Evolutionary conservation across 1,284 basidiomycete species (phyloP).

Genomic region (Coniferiporia sulphurascens): DNA sequence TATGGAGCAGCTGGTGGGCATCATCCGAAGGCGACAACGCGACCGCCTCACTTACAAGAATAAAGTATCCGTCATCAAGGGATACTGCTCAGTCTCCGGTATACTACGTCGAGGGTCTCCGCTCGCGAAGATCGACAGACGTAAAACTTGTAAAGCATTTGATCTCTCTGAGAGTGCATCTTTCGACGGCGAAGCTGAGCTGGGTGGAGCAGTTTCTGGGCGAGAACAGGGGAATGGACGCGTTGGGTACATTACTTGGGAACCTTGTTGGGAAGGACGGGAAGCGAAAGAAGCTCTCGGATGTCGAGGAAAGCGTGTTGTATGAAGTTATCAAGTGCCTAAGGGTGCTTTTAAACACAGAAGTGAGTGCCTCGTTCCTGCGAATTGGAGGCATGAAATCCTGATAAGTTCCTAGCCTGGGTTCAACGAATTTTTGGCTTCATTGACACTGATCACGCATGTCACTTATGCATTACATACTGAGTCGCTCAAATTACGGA

Average conservation of each 20-base stretch:
- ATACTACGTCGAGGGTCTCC: slow-evolving; percentile 59
- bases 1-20: slow-evolving; percentile 72
- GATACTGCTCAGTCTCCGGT: slow-evolving; percentile 45
- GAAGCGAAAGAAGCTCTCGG: slow-evolving; percentile 51
- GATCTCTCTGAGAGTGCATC: slow-evolving; percentile 79
- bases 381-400: slow-evolving; percentile 13
- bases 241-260: slow-evolving; percentile 52
- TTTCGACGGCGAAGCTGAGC: slow-evolving; percentile 75
- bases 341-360: slow-evolving; percentile 79
- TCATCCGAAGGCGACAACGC: slow-evolving; percentile 51
- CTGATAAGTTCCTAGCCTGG: slow-evolving; percentile 54
- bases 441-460: slow-evolving; percentile 65
- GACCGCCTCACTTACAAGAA: slow-evolving; percentile 29
- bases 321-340: slow-evolving; percentile 78
- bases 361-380: slow-evolving; percentile 44
- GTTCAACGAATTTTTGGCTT: too few species aligned
- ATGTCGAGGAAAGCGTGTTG: slow-evolving; percentile 65
- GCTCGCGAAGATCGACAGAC: slow-evolving; percentile 46
- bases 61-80: slow-evolving; percentile 27
- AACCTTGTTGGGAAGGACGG: slow-evolving; percentile 58
- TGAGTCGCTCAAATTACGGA: slow-evolving; percentile 66
- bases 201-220: slow-evolving; percentile 79
- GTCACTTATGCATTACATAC: slow-evolving; percentile 70
- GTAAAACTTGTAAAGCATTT: slow-evolving; percentile 71
- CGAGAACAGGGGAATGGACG: slow-evolving; percentile 62